Percentiles rank a stretch among this genome's conserved stretches.
phyloP scores from a whole-genome alignment of 2,329 filamentous ascomycete species.

The Aspergillus ruber region DNA sequence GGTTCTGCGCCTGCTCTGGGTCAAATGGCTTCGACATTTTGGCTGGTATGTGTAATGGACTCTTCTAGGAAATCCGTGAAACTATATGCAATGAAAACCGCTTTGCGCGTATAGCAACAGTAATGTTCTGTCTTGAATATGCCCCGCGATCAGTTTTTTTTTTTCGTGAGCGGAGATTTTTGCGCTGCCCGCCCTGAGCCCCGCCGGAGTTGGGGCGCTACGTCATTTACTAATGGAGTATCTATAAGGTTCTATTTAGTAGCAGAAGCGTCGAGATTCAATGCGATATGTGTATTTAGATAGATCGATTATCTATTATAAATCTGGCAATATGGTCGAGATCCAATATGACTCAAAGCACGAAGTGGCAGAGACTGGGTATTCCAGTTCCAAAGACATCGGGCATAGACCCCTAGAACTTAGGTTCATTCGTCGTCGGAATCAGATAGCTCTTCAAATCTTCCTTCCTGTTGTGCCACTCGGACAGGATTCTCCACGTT shows the following conservation, averaged over 20 bases:
- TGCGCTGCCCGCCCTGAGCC: constrained; percentile 5
- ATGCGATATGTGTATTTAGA: too few species aligned
- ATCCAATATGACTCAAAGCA: too few species aligned
- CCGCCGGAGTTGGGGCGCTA: constrained; percentile 7
- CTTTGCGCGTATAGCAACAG: constrained; percentile 1
- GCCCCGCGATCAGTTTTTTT: constrained; percentile 24
- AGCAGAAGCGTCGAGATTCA: too few species aligned
- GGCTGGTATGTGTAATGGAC: constrained; percentile 3
- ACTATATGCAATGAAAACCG: background rate
- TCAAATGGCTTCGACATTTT: constrained; percentile 43
- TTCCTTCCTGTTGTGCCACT: constrained; percentile 61
- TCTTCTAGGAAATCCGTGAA: background rate
- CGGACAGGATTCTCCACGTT: constrained; percentile 73
- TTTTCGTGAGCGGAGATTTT: constrained; percentile 24
- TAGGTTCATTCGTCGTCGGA: constrained; percentile 36
- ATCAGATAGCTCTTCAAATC: constrained; percentile 62
- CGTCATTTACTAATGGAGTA: constrained; percentile 8
- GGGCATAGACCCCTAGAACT: too few species aligned
- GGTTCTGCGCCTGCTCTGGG: constrained; percentile 61
- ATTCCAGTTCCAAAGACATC: too few species aligned
- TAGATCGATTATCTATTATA: too few species aligned
- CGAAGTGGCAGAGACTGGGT: too few species aligned
- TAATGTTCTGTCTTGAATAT: constrained; percentile 1
- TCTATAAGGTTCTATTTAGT: background rate
- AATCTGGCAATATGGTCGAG: too few species aligned